Base-by-base conservation (phyloP, 768 basidiomycete genomes). In the Suillus sp. region DNA sequence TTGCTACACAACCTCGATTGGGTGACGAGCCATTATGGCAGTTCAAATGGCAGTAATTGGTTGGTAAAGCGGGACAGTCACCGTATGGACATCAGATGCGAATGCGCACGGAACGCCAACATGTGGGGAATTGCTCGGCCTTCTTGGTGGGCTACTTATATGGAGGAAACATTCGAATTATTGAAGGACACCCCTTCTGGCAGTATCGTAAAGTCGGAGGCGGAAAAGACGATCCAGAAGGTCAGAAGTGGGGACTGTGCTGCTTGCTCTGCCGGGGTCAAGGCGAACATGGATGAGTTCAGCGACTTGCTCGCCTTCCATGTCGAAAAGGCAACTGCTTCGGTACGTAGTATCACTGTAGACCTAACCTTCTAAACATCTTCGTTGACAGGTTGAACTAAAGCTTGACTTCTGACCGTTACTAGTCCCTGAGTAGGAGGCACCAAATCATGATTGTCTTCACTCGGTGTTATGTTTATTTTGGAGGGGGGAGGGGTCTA, bases 251-350 rank as follows among this genome's bases (percentile, higher is more conserved):
- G 1, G 5, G 40, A 53, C 22, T 71, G 68, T 42, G 0, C 0
- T 1, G 1, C 2, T 25, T 71, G 70, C 40, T 60, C 63, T 22
- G 30, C 51, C 0, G 37, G 10, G n/a, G 22, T 72, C 1, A 18
- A 47, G 1, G 51, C 57, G 18, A 64, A 60, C 0, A 69, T 72
- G 71, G 63, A 48, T 11, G 63, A 67, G 9, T 65, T 72, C 27
- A 27, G 27, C 1, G 45, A 45, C 3, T 10, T 72, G 18, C 32
- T 63, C 25, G 43, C 40, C 3, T 30, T 18, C 16, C 63, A 68
- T 45, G 34, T 71, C 1, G 67, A 70, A 0, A 59, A 64, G 22
- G 62, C 34, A 3, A 58, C 66, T 32, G 67, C 71, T 32, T 30
- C 11, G 32, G 71, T 71, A 27, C 43, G 69, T 42, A n/a, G 65